Percentiles rank a stretch among this genome's conserved stretches.
These are phyloP conservation scores for Pichia paraexigua DNA, from an alignment of 805 yeast genomes.

Conservation along the genomic window DNA sequence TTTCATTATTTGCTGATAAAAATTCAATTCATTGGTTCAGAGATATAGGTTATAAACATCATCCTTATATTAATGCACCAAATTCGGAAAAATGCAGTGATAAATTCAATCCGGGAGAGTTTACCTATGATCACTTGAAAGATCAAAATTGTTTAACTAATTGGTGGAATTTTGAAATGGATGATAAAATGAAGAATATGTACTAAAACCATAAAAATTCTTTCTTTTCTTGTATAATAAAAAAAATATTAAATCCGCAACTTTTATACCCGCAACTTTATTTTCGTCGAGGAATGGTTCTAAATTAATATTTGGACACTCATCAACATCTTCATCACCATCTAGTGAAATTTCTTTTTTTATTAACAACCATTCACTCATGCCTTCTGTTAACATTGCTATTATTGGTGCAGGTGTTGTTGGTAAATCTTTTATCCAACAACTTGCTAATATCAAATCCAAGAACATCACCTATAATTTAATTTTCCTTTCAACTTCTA, in stretches of 20 bases:
- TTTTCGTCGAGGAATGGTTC: no score
- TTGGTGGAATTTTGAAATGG: slow-evolving; percentile 49
- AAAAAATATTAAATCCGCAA: no score
- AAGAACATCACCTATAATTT: slow-evolving; percentile 57
- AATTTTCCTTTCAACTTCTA: slow-evolving; percentile 69
- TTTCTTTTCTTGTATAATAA: no score
- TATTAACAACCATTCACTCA: background rate
- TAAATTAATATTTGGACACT: no score
- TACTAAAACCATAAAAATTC: slow-evolving; percentile 11
- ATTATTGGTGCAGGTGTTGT: slow-evolving; percentile 90
- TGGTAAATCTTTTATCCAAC: slow-evolving; percentile 84
- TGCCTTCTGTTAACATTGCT: slow-evolving; percentile 52
- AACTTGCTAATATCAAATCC: slow-evolving; percentile 57
- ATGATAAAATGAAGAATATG: slow-evolving; percentile 16
- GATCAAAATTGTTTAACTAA: slow-evolving; percentile 69
- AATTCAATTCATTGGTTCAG: slow-evolving; percentile 75
- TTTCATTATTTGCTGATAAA: slow-evolving; percentile 64
- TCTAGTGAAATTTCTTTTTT: no score
- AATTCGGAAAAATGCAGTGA: slow-evolving; percentile 37
- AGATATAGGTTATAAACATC: slow-evolving; percentile 72
- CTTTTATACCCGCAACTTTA: no score
- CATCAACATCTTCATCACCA: no score
- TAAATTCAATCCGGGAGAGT: slow-evolving; percentile 46
- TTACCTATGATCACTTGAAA: slow-evolving; percentile 45
- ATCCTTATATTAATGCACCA: slow-evolving; percentile 75